A percentile compares a stretch with the other conserved stretches of the same genome.
Conservation (phyloP, 1,284 basidiomycete species). For the Tausonia pullulans region DNA sequence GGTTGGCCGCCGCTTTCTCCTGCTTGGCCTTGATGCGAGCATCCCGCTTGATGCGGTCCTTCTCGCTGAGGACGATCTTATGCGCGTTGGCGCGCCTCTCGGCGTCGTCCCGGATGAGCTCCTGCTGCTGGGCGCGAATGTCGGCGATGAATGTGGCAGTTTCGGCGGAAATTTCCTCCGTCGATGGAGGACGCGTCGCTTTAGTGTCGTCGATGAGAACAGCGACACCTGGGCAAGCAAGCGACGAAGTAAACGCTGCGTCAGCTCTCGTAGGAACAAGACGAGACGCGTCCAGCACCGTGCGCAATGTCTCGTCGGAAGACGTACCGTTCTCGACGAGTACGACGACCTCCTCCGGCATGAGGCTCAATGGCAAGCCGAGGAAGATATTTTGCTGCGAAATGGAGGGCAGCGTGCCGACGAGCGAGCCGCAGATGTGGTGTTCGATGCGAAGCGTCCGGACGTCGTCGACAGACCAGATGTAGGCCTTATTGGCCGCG, state of each 20-base stretch:
- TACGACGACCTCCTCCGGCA: constrained; percentile 84
- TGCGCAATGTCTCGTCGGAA: background rate
- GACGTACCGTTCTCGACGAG: constrained; percentile 63
- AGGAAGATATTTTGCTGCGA: constrained; percentile 96
- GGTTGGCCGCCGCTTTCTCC: constrained; percentile 30
- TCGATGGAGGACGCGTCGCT: constrained; percentile 32
- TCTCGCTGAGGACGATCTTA: constrained; percentile 29
- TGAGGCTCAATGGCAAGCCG: constrained; percentile 73
- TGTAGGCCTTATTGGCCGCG: constrained; percentile 56
- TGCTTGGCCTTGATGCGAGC: constrained; percentile 45
- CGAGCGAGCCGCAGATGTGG: constrained; percentile 70
- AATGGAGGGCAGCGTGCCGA: constrained; percentile 84
- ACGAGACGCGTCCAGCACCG: too few species aligned
- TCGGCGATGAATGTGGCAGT: background rate
- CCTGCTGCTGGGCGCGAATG: constrained; percentile 23
- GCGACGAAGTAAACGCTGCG: constrained; percentile 10
- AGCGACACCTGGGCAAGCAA: constrained; percentile 41
- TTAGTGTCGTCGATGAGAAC: too few species aligned
- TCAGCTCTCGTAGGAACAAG: too few species aligned
- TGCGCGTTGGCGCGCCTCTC: constrained; percentile 35
- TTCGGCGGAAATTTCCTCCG: background rate
- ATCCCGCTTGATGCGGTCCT: constrained; percentile 46
- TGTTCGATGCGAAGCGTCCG: constrained; percentile 63
- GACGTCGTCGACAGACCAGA: constrained; percentile 72
- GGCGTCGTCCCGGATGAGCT: constrained; percentile 26